Conservation (phyloP, 768 basidiomycete species). For the Phaffia tasmanica region DNA sequence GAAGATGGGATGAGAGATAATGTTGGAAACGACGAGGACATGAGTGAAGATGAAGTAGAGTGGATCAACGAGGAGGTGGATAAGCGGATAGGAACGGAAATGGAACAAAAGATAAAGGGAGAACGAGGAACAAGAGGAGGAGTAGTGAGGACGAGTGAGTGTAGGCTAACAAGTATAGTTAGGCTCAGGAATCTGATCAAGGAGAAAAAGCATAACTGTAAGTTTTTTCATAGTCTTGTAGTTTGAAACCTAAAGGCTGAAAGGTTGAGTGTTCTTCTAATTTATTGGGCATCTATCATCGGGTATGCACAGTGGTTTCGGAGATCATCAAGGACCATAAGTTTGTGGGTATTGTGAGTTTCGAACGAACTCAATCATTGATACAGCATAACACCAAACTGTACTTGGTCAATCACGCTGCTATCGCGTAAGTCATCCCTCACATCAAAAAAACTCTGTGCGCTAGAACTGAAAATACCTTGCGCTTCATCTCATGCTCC, state of each 20-base stretch:
- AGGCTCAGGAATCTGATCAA: conserved; percentile 51
- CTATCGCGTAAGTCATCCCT: conserved; percentile 56
- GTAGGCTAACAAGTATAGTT: conserved; percentile 62
- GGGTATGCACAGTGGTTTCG: conserved; percentile 49
- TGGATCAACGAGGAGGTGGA: neutral
- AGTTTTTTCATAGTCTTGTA: conserved; percentile 30
- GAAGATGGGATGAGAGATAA: conserved; percentile 30
- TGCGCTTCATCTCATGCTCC: neutral
- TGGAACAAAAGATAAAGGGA: neutral
- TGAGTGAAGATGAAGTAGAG: neutral
- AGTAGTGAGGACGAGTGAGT: conserved; percentile 58
- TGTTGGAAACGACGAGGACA: conserved; percentile 34
- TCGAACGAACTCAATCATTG: conserved; percentile 59
- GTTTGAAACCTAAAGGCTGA: neutral
- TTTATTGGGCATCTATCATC: neutral
- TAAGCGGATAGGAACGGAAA: no score
- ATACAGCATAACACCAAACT: conserved; percentile 80
- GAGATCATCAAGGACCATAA: conserved; percentile 77
- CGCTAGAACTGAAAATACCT: no score
- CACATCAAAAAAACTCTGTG: neutral
- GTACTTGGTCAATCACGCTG: conserved; percentile 75
- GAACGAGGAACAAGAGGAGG: conserved; percentile 26
- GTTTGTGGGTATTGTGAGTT: conserved; percentile 84
- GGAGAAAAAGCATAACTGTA: conserved; percentile 61
- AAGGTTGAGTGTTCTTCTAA: neutral